A percentile compares a stretch with the other conserved stretches of the same genome.
Evolutionary conservation across 495 filamentous ascomycete species (phyloP).

Genomic region (Xylaria curta): DNA sequence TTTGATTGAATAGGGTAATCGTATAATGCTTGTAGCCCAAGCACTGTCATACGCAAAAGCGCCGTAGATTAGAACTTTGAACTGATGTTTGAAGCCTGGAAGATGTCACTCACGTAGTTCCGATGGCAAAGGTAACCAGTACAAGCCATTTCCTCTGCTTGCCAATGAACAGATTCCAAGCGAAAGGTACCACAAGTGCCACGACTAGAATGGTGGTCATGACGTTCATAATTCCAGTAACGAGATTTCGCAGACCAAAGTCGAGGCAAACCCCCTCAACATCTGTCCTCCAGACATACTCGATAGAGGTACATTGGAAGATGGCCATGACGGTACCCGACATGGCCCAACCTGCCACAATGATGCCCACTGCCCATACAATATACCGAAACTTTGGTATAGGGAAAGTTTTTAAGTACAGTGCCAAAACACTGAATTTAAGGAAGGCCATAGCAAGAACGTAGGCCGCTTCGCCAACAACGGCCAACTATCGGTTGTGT

Average conservation of each 20-base stretch:
- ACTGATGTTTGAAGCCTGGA: too few relatives aligned
- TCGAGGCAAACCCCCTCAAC: slow-evolving; percentile 21
- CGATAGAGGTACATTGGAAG: slow-evolving; percentile 29
- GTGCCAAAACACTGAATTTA: slow-evolving; percentile 27
- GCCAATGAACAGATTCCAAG: background rate
- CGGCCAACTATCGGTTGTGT: slow-evolving; percentile 15
- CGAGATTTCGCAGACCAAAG: slow-evolving; percentile 21
- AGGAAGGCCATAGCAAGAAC: slow-evolving; percentile 25
- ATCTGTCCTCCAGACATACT: slow-evolving; percentile 23
- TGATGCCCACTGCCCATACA: slow-evolving; percentile 18
- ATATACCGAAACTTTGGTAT: slow-evolving; percentile 16
- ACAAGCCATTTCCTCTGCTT: slow-evolving; percentile 26
- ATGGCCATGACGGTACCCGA: slow-evolving; percentile 24
- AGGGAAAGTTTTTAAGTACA: slow-evolving; percentile 24
- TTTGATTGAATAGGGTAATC: slow-evolving; percentile 22
- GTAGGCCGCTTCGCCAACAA: slow-evolving; percentile 24
- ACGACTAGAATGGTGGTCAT: slow-evolving; percentile 25
- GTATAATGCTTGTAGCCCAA: slow-evolving; percentile 27
- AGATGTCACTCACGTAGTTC: slow-evolving; percentile 23
- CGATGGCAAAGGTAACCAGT: slow-evolving; percentile 21
- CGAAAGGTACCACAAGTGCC: slow-evolving; percentile 23
- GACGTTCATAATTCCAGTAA: slow-evolving; percentile 29
- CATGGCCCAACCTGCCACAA: slow-evolving; percentile 25
- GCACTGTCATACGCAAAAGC: slow-evolving; percentile 3
- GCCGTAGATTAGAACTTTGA: background rate